Evolutionary conservation across 202 grass and related monocot genomes (phyloP), one percentile per base, ranked within the genome.

Genomic region (Musa balbisiana): DNA sequence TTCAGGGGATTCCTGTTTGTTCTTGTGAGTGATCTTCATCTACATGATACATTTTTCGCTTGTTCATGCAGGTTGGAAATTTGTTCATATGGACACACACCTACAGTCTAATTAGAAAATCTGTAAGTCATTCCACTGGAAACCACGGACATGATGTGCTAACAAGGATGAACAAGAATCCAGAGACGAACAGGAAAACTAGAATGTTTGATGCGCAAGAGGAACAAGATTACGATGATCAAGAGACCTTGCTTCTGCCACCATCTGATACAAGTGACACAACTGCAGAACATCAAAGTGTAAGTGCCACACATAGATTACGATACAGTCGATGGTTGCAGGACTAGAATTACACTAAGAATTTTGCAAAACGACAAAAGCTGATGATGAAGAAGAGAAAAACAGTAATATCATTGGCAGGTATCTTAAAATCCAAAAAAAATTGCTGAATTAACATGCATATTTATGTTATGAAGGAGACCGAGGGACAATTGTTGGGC

Each of bases 1-100:
- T 43, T 43, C 5, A 43, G 33, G 33, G 33, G 33, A 43, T 43
- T 43, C 33, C 33, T 6, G 8, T 6, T 43, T 43, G 33, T 43
- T 43, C 33, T 43, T 43, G 33, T 8, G 33, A 8, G 4, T 43
- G 33, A 43, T 43, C 33, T 43, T 43, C 33, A 6, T 80, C 16
- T 71, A 8, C 53, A 20, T 64, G 66, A 76, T 70, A 68, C 53
- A 62, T 43, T 25, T 43, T 71, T 50, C 52, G 59, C 16, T 9
- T 53, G 53, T 23, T 22, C 53, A 66, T 71, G 78, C 74, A 92
- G 89, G 65, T 92, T 9, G 89, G 85, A 19, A 76, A 73, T 66
- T 78, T 88, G 71, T 88, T 72, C 67, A 88, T 92, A 67, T 92
- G 86, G 83, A 84, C 89, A 11, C 75, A 84, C 13, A 84, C 78